Evolutionary conservation across 1,284 basidiomycete species (phyloP).

Genomic region (Afroboletus lepidellus): DNA sequence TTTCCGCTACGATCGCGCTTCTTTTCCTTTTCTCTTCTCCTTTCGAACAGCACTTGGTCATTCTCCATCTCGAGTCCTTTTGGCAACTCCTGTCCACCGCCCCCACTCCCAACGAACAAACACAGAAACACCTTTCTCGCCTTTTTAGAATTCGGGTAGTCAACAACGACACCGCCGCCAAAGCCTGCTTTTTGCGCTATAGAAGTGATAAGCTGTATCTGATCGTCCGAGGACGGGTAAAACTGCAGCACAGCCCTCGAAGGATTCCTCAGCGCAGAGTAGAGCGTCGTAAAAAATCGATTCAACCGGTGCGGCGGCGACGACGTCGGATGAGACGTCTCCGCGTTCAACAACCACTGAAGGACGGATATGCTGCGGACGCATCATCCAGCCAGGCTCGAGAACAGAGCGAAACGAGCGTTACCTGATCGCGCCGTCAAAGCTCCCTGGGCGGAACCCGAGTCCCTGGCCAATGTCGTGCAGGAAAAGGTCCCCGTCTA

Average conservation of each 20-base stretch:
- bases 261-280: constrained; percentile 88
- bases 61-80: constrained; percentile 72
- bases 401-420: constrained; percentile 11
- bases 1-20: constrained; percentile 56
- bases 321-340: constrained; percentile 85
- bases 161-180: constrained; percentile 94
- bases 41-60: constrained; percentile 62
- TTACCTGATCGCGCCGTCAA: constrained; percentile 96
- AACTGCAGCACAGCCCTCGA: constrained; percentile 95
- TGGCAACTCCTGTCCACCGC: constrained; percentile 57
- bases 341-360: constrained; percentile 98
- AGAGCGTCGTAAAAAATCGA: constrained; percentile 95
- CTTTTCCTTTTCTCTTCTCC: constrained; percentile 60
- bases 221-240: constrained; percentile 94
- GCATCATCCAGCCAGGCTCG: not conserved
- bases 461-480: constrained; percentile 94
- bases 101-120: constrained; percentile 80
- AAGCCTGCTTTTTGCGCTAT: constrained; percentile 95
- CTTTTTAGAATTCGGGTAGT: constrained; percentile 96
- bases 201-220: constrained; percentile 92
- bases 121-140: constrained; percentile 91
- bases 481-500: constrained; percentile 90
- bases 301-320: constrained; percentile 91
- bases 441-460: constrained; percentile 93
- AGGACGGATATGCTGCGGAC: constrained; percentile 86